Evolutionary conservation across 257 asterid species (phyloP), one percentile per base, ranked within the genome.

Genomic region (Anisodus acutangulus): DNA sequence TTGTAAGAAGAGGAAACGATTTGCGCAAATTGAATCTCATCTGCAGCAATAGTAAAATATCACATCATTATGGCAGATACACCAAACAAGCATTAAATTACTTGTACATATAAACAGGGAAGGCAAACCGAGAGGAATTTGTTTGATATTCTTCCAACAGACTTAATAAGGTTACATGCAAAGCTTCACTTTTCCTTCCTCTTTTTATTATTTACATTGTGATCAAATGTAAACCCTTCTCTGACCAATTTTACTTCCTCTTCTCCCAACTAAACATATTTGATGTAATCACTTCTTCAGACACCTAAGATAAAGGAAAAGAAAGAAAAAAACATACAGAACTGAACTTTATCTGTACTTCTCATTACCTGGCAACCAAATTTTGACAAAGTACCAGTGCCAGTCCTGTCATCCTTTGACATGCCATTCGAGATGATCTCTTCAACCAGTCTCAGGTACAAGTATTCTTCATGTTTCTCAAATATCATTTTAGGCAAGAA

Each of bases 1-100:
- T 95, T 5, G 99, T 95, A 80, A 95, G 97, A 78, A 95, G 93
- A 17, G 98, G 99, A 90, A 95, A 95, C n/a, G 96, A 92, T 88
- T 85, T 93, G 13, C 98, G 96, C 85, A 95, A 91, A 91, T 95
- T 95, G 90, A 91, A 94, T 86, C 91, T 91, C 98, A 95, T 91
- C 99, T 95, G 95, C 68, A 26, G 63, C 68, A 8, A 85, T 26
- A 45, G 16, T 31, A 51, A 83, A 13, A 45, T 39, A 74, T 6
- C 35, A 74, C 43, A 74, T 8, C 19, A 22, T 22, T 74, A 74
- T 19, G 60, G 37, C 80, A 74, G 60, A 74, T 22, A 11, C 60
- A 74, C 60, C 60, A 74, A 74, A 74, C 4, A 49, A 58, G 13
- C 62, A 74, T 11, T 22, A 22, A 19, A 2, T 45, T 74, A 74